Conservation (phyloP, 2,329 filamentous ascomycete genomes). For the Diaporthe ampelina region DNA sequence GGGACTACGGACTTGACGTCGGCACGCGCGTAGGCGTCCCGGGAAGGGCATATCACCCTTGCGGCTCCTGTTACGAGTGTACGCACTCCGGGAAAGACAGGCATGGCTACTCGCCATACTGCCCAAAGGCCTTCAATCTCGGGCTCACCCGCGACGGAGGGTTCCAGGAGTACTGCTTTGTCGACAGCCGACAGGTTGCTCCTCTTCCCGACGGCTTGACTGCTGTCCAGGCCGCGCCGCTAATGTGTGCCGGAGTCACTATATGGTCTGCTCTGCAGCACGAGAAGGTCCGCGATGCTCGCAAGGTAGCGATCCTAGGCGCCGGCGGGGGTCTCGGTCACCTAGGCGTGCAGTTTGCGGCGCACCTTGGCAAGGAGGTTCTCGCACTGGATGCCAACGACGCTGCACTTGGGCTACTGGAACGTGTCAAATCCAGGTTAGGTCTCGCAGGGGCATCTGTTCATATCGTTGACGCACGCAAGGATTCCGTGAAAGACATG, state of each 20-base stretch:
- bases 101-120: background rate
- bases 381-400: background rate
- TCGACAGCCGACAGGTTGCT: constrained; percentile 17
- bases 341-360: constrained; percentile 8
- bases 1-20: background rate
- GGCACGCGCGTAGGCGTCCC: background rate
- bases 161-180: background rate
- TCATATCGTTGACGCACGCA: background rate
- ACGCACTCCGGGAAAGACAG: background rate
- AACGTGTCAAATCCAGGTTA: background rate
- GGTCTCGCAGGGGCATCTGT: background rate
- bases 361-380: background rate
- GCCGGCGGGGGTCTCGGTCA: constrained; percentile 18
- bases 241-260: constrained; percentile 9
- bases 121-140: constrained; percentile 1
- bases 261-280: constrained; percentile 15
- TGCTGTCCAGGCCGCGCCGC: background rate
- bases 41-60: constrained; percentile 9
- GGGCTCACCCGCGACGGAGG: constrained; percentile 7
- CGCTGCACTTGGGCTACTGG: background rate
- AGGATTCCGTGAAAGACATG: background rate
- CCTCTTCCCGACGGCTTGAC: background rate
- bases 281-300: background rate
- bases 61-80: constrained; percentile 16
- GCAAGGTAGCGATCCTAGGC: background rate